Evolutionary conservation across 768 basidiomycete species (phyloP).

Genomic region (Mycena capillaripes): DNA sequence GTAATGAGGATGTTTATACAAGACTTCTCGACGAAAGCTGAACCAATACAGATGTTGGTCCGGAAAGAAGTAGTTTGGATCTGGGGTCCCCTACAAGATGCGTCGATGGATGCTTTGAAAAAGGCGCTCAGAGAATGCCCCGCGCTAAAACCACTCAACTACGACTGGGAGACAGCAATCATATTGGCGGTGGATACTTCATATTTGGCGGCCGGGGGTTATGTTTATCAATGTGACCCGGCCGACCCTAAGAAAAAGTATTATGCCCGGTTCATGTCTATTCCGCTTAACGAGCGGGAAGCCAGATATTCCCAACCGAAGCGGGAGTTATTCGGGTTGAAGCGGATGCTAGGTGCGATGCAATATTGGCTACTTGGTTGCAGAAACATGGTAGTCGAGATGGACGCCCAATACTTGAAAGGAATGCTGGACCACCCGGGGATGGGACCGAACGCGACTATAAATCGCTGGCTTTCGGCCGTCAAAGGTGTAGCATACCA

Average conservation of each 20-base stretch:
- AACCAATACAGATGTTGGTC: too few relatives aligned
- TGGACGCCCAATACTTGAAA: constrained; percentile 49
- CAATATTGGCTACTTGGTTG: constrained; percentile 39
- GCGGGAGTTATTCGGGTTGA: constrained; percentile 54
- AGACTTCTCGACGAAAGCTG: too few relatives aligned
- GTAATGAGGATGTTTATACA: neutral
- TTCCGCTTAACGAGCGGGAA: constrained; percentile 51
- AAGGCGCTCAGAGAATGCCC: too few relatives aligned
- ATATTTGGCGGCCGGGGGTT: neutral
- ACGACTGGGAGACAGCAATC: neutral
- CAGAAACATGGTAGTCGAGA: constrained; percentile 48
- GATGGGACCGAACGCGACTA: constrained; percentile 48
- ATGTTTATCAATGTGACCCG: neutral
- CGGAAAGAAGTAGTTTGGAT: too few relatives aligned
- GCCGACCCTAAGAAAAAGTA: neutral
- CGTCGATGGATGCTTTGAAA: too few relatives aligned
- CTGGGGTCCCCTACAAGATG: too few relatives aligned
- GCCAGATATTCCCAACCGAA: constrained; percentile 54
- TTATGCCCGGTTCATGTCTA: constrained; percentile 37
- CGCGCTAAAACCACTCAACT: neutral
- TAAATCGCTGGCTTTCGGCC: too few relatives aligned
- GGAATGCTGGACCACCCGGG: constrained; percentile 53
- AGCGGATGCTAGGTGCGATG: constrained; percentile 36
- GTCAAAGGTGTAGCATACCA: too few relatives aligned
- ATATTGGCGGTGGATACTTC: neutral